Conservation (phyloP, 2,329 filamentous ascomycete genomes). For the Daldinia sp. region DNA sequence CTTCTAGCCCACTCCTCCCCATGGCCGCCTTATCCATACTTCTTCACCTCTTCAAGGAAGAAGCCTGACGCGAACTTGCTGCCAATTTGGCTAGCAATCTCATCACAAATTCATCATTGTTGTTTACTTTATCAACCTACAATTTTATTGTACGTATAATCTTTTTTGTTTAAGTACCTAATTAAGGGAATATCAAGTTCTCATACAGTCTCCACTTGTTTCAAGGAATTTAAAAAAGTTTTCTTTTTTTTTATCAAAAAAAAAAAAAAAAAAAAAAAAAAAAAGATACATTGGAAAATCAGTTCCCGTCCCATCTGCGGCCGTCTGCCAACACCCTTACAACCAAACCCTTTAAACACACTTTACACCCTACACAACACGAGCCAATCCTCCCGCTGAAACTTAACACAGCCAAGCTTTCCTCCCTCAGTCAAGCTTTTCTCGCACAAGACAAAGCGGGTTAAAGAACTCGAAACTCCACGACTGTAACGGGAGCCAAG, state of each 20-base stretch:
- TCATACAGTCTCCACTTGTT: not conserved
- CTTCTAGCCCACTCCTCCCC: conserved; percentile 24
- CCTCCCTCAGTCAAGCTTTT: not conserved
- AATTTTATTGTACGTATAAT: not conserved
- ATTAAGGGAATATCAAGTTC: not conserved
- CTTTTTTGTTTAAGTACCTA: not conserved
- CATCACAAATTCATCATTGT: not conserved
- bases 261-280: too few relatives aligned
- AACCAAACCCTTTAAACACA: too few relatives aligned
- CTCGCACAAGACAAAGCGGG: conserved; percentile 2
- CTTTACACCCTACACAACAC: too few relatives aligned
- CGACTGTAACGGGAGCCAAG: conserved; percentile 13
- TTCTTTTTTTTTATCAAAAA: too few relatives aligned
- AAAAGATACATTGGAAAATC: not conserved
- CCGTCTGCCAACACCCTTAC: too few relatives aligned
- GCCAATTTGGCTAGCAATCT: not conserved
- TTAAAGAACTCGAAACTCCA: conserved; percentile 15
- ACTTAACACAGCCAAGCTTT: conserved; percentile 28
- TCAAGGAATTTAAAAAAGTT: too few relatives aligned
- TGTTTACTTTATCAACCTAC: not conserved
- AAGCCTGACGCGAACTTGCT: not conserved
- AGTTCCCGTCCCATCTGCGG: not conserved
- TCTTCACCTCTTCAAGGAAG: conserved; percentile 2
- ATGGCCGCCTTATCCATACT: conserved; percentile 31
- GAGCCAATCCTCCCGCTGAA: conserved; percentile 16